Percentiles rank a stretch among this genome's conserved stretches.
Conservation (phyloP, 2,329 filamentous ascomycete genomes). For the Botrytis porri region DNA sequence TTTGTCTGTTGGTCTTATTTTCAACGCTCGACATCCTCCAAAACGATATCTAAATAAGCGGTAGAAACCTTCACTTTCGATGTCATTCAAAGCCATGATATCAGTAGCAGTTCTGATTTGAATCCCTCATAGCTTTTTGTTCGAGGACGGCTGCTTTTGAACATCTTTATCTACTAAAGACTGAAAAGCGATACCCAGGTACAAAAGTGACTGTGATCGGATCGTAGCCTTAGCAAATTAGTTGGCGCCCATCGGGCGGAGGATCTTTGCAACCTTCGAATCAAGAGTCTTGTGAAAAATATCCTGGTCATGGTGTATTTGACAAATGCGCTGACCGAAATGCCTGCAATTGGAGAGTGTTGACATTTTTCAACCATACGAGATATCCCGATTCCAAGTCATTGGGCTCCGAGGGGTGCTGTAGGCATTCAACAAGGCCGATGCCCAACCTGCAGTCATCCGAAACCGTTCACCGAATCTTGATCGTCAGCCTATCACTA, state of each 20-base stretch:
- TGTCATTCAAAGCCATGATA: background rate
- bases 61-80: background rate
- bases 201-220: background rate
- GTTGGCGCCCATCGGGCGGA: constrained; percentile 5
- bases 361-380: background rate
- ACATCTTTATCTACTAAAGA: background rate
- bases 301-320: background rate
- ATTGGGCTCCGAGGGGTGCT: constrained; percentile 5
- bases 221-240: background rate
- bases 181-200: background rate
- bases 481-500: background rate
- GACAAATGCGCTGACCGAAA: constrained; percentile 7
- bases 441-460: background rate
- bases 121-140: background rate
- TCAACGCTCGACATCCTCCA: background rate
- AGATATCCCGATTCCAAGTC: background rate
- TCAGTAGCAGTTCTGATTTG: background rate
- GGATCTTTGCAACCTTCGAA: background rate
- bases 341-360: background rate
- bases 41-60: background rate
- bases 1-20: background rate
- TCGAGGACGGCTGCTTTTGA: background rate
- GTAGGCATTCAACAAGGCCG: constrained; percentile 8
- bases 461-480: constrained; percentile 19
- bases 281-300: background rate